phyloP scores from a whole-genome alignment of 2,329 filamentous ascomycete species.

The Ophiosphaerella korrae region DNA sequence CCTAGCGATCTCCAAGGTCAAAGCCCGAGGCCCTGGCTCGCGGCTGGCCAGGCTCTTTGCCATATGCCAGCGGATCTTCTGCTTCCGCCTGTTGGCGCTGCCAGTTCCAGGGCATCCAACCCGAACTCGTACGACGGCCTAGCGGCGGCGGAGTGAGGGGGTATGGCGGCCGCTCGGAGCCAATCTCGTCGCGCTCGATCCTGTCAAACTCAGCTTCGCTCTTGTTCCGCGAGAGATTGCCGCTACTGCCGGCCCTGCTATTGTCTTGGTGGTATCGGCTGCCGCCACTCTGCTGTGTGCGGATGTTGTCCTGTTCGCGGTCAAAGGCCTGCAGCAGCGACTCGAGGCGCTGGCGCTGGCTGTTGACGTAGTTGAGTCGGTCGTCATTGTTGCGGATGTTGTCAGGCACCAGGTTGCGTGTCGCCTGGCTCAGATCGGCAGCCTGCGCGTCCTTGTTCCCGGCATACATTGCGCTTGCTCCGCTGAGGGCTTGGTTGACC shows the following conservation, averaged over 20 bases:
- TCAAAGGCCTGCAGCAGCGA: conserved; percentile 79
- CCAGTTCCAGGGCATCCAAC: conserved; percentile 61
- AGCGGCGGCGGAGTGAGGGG: conserved; percentile 40
- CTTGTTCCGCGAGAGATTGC: conserved; percentile 74
- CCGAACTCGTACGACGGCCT: conserved; percentile 40
- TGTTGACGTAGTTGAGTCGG: conserved; percentile 73
- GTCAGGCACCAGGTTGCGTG: conserved; percentile 69
- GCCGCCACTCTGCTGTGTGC: conserved; percentile 47
- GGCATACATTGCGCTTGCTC: conserved; percentile 58
- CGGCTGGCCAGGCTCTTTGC: conserved; percentile 30
- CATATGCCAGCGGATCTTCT: conserved; percentile 44
- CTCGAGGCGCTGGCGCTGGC: conserved; percentile 78
- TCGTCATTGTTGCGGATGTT: conserved; percentile 69
- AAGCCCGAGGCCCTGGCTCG: conserved; percentile 37
- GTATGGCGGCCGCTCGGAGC: conserved; percentile 54
- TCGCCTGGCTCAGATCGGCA: conserved; percentile 61
- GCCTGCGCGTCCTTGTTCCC: conserved; percentile 49
- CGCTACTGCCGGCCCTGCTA: conserved; percentile 17
- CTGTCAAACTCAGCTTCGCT: conserved; percentile 91
- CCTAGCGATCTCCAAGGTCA: conserved; percentile 40
- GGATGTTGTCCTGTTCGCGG: conserved; percentile 71
- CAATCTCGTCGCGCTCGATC: conserved; percentile 71
- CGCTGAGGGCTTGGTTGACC: conserved; percentile 74
- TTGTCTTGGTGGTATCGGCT: conserved; percentile 51
- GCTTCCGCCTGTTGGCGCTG: conserved; percentile 24